Percentiles rank a stretch among this genome's conserved stretches.
Evolutionary conservation across 345 rosid genomes (phyloP).

Genomic region (Salix viminalis): DNA sequence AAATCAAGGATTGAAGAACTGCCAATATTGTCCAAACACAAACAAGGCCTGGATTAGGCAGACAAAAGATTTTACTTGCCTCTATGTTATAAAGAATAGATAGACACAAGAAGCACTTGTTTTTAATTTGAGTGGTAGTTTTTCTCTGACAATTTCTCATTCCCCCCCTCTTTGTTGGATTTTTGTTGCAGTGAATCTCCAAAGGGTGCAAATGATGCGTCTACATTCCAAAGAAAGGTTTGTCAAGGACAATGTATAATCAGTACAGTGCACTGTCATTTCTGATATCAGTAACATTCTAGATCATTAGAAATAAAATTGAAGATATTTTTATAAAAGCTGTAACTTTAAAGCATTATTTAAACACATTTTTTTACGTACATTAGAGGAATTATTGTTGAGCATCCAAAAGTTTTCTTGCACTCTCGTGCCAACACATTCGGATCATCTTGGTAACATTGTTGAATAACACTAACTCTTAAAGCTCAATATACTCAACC

Average conservation of each 20-base stretch:
- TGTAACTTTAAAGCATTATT: too few species aligned
- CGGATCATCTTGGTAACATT: too few species aligned
- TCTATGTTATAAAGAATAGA: too few species aligned
- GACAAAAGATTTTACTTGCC: too few species aligned
- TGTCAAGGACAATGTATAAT: constrained; percentile 1
- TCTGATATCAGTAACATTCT: background rate
- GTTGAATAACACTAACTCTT: too few species aligned
- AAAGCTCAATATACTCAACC: too few species aligned
- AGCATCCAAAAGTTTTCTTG: too few species aligned
- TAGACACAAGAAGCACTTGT: too few species aligned
- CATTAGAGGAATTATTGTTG: too few species aligned
- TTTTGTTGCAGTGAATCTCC: constrained; percentile 82
- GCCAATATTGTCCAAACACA: background rate
- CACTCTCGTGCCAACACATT: too few species aligned
- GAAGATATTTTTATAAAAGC: background rate
- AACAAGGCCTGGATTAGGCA: too few species aligned
- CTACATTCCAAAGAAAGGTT: constrained; percentile 98
- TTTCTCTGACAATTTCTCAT: background rate
- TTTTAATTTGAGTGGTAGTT: background rate
- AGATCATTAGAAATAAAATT: background rate
- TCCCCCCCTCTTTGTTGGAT: background rate
- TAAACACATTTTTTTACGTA: too few species aligned
- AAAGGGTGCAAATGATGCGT: constrained; percentile 94
- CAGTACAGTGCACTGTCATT: background rate
- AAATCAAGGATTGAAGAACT: background rate